Conservation (phyloP, 1,284 basidiomycete genomes). For the Volvariella volvacea region DNA sequence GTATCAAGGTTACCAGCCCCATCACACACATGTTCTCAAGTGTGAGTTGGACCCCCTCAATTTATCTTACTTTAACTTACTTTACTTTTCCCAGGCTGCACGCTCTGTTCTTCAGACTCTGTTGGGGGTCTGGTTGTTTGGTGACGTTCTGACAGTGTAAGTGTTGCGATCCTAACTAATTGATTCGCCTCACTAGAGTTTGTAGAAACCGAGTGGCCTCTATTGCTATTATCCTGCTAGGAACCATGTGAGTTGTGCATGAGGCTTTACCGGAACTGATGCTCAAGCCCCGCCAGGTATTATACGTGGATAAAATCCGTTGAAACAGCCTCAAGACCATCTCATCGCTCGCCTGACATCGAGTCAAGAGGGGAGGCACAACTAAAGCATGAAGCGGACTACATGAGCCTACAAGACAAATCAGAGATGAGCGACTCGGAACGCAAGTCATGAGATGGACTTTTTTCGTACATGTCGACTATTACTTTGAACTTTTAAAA, state of each 20-base stretch:
- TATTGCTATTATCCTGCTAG: slow-evolving; percentile 53
- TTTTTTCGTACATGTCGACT: no score
- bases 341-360: slow-evolving; percentile 30
- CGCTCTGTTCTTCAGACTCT: slow-evolving; percentile 70
- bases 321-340: slow-evolving; percentile 29
- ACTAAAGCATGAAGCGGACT: slow-evolving; percentile 16
- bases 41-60: slow-evolving; percentile 32
- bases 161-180: slow-evolving; percentile 16
- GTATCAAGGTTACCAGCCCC: slow-evolving; percentile 68
- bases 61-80: slow-evolving; percentile 6
- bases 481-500: no score
- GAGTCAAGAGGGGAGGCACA: slow-evolving; percentile 22
- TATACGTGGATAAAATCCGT: slow-evolving; percentile 64
- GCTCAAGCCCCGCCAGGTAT: slow-evolving; percentile 35
- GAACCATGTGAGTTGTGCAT: slow-evolving; percentile 45
- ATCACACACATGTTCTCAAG: slow-evolving; percentile 74
- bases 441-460: no score
- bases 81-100: slow-evolving; percentile 41
- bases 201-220: slow-evolving; percentile 54
- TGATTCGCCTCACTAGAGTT: slow-evolving; percentile 5
- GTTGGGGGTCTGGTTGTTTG: slow-evolving; percentile 61
- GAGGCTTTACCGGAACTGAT: no score
- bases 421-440: neutral
- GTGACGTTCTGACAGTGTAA: slow-evolving; percentile 59
- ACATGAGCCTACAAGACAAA: slow-evolving; percentile 14